Conservation (phyloP, 1,284 basidiomycete genomes). For the Cutaneotrichosporon dermatis region DNA sequence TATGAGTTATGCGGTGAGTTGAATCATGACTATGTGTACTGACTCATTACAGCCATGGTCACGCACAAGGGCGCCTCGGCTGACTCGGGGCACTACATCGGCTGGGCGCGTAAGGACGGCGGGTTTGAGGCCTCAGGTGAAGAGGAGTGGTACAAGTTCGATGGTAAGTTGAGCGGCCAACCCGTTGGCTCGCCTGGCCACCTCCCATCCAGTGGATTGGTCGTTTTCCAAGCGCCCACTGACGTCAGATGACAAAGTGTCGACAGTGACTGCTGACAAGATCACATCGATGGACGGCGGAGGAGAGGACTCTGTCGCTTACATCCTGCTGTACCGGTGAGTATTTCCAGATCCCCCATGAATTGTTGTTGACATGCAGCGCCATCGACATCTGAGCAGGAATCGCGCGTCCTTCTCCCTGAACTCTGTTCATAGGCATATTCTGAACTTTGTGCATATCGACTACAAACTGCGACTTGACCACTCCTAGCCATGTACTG, state of each 20-base stretch:
- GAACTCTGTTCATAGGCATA: no score
- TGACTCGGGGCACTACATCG: constrained; percentile 87
- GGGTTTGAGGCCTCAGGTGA: constrained; percentile 27
- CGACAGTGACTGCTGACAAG: constrained; percentile 58
- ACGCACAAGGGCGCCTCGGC: constrained; percentile 96
- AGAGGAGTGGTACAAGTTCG: constrained; percentile 67
- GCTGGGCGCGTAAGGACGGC: constrained; percentile 54
- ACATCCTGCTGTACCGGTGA: constrained; percentile 75
- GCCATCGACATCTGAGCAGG: no score
- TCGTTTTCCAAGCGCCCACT: no score
- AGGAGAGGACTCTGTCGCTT: constrained; percentile 72
- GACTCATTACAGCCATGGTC: constrained; percentile 63
- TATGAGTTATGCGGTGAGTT: constrained; percentile 49
- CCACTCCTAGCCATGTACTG: no score
- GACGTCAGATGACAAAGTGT: constrained; percentile 76
- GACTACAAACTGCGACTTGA: no score
- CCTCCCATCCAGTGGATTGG: no score
- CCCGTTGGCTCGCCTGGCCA: no score
- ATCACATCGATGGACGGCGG: constrained; percentile 79
- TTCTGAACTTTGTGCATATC: no score
- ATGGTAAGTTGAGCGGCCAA: constrained; percentile 30
- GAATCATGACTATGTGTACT: neutral
- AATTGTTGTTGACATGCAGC: no score
- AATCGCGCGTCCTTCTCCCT: no score
- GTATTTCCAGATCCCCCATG: constrained; percentile 9